Conservation (phyloP, 768 basidiomycete genomes). For the Leucosporidium creatinivorum region DNA sequence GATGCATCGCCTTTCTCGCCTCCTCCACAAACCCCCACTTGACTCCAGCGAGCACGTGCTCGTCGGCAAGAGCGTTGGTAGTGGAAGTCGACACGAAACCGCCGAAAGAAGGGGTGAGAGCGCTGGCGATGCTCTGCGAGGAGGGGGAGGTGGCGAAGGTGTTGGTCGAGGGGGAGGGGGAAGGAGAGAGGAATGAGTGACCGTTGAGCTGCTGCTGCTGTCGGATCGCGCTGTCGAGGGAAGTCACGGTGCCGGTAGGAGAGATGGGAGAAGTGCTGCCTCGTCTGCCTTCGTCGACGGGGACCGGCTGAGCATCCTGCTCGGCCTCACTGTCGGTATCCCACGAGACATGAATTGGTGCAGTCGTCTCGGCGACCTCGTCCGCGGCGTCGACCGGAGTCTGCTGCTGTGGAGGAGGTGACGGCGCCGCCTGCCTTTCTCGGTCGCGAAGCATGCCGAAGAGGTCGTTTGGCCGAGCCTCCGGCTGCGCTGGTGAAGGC, state of each 20-base stretch:
- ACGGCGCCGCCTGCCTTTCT: not conserved
- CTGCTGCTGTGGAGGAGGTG: not conserved
- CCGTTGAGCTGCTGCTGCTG: no score
- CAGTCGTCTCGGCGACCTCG: no score
- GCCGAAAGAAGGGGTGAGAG: slow-evolving; percentile 14
- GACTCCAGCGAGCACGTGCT: slow-evolving; percentile 9
- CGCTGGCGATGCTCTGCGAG: not conserved
- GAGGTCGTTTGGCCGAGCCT: not conserved
- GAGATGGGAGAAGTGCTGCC: no score
- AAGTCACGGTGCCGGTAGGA: no score
- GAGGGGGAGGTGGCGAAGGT: not conserved
- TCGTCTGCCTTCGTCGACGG: no score
- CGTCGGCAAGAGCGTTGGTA: slow-evolving; percentile 3
- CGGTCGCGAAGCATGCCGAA: not conserved
- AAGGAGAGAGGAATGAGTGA: not conserved
- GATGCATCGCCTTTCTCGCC: not conserved
- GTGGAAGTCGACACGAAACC: slow-evolving; percentile 7
- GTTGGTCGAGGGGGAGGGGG: not conserved
- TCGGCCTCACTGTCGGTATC: no score
- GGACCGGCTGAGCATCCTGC: no score
- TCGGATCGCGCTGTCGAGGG: no score
- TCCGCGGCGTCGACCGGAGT: not conserved
- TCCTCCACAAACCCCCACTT: slow-evolving; percentile 22
- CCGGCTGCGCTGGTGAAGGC: not conserved
- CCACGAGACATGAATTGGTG: no score